A percentile compares a stretch with the other conserved stretches of the same genome.
Evolutionary conservation across 2,329 filamentous ascomycete species (phyloP).

Genomic region (Pleoardoris graminearum): DNA sequence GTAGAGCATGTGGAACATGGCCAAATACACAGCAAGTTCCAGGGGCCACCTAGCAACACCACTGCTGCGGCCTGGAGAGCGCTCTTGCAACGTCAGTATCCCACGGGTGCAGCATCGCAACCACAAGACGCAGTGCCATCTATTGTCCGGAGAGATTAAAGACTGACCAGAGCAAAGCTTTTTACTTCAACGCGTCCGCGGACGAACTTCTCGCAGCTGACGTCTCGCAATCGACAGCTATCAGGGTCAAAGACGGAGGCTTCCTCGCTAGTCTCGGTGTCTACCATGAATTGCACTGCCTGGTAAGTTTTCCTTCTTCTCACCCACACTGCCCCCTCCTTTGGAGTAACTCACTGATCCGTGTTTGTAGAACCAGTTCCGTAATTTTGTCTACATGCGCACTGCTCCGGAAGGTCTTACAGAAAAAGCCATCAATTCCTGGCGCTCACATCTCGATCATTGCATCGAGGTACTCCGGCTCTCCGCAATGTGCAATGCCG

Average conservation of each 20-base stretch:
- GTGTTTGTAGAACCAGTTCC: background rate
- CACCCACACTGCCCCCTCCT: background rate
- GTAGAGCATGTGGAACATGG: conserved; percentile 2
- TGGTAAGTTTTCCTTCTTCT: background rate
- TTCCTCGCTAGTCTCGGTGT: conserved; percentile 10
- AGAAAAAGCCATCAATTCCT: background rate
- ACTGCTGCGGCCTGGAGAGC: conserved; percentile 2
- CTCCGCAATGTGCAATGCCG: conserved; percentile 9
- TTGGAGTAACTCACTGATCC: background rate
- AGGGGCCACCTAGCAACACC: conserved; percentile 1
- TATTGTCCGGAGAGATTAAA: too few relatives aligned
- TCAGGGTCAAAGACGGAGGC: conserved; percentile 1
- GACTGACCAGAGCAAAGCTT: background rate
- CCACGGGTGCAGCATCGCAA: too few relatives aligned
- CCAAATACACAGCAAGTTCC: background rate
- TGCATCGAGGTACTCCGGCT: conserved; percentile 13
- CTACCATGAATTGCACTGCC: conserved; percentile 14
- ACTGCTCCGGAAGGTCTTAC: background rate
- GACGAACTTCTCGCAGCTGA: background rate
- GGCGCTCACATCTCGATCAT: conserved; percentile 7
- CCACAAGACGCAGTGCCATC: too few relatives aligned
- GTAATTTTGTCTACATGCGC: background rate
- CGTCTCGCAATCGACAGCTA: background rate
- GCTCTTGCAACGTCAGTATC: conserved; percentile 8
- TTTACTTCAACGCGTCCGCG: conserved; percentile 5